Percentiles rank a stretch among this genome's conserved stretches.
Evolutionary conservation across 2,329 filamentous ascomycete genomes (phyloP).

Genomic region (Microsporum canis): DNA sequence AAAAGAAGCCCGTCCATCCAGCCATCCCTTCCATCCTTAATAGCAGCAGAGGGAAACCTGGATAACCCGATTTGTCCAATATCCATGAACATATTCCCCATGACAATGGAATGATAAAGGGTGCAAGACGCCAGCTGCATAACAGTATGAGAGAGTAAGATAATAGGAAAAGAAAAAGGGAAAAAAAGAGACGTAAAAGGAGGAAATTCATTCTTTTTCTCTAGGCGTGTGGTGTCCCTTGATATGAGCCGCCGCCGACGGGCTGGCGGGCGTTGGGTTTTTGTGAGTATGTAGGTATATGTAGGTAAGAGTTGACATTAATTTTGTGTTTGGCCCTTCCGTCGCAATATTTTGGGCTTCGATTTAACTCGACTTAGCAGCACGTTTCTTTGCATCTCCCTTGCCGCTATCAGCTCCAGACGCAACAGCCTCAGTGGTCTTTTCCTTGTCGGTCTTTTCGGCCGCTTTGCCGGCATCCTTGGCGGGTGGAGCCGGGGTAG

Average conservation of each 20-base stretch:
- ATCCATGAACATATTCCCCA: neutral
- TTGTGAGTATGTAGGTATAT: neutral
- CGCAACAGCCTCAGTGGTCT: conserved; percentile 43
- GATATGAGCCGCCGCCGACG: neutral
- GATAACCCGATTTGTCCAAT: neutral
- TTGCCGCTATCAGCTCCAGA: conserved; percentile 64
- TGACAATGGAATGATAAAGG: neutral
- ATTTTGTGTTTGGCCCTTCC: neutral
- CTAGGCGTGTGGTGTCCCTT: neutral
- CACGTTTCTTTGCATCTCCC: conserved; percentile 53
- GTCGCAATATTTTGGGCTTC: neutral
- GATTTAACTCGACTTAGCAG: conserved; percentile 16
- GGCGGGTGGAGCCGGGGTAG: conserved; percentile 52
- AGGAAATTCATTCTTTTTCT: neutral
- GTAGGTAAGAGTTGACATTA: neutral
- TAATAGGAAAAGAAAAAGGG: neutral
- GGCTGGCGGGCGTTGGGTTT: neutral
- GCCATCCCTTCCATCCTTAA: neutral
- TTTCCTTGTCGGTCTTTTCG: conserved; percentile 46
- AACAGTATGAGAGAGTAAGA: neutral
- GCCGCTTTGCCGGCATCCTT: conserved; percentile 61
- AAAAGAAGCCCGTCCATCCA: neutral
- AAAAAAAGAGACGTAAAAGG: neutral
- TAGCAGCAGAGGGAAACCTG: neutral
- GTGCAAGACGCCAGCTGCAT: neutral